Conservation (phyloP, 768 basidiomycete genomes). For the Roridomyces roridus region DNA sequence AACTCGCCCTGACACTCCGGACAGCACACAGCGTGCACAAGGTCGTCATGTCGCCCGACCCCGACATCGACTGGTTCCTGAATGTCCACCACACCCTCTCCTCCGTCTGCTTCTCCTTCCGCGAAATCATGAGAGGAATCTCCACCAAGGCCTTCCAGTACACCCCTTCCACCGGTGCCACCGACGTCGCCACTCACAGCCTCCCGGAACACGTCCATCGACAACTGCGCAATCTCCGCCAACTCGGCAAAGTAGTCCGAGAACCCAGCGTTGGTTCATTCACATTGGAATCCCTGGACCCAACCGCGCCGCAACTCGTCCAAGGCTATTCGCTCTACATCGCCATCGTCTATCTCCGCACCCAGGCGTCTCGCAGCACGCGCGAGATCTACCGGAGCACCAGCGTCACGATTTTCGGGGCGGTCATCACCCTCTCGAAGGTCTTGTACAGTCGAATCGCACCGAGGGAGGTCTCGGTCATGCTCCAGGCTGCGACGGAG, state of each 20-base stretch:
- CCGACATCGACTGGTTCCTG: slow-evolving; percentile 41
- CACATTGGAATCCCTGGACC: slow-evolving; percentile 9
- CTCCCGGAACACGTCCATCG: slow-evolving; percentile 12
- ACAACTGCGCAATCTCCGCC: neutral
- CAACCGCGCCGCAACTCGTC: slow-evolving; percentile 10
- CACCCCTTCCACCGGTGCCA: slow-evolving; percentile 1
- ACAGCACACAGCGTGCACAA: slow-evolving; percentile 38
- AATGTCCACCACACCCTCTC: slow-evolving; percentile 37
- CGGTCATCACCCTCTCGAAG: slow-evolving; percentile 15
- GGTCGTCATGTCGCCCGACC: slow-evolving; percentile 35
- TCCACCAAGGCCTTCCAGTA: slow-evolving; percentile 41
- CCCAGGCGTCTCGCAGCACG: slow-evolving; percentile 11
- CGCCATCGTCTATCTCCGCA: slow-evolving; percentile 19
- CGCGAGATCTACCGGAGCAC: slow-evolving; percentile 18
- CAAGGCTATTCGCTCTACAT: slow-evolving; percentile 19
- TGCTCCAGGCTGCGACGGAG: slow-evolving; percentile 13
- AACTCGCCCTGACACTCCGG: too few species aligned
- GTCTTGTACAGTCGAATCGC: slow-evolving; percentile 16
- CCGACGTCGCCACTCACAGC: slow-evolving; percentile 13
- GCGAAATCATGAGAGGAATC: slow-evolving; percentile 40
- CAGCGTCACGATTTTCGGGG: slow-evolving; percentile 14
- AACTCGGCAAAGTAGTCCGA: slow-evolving; percentile 5
- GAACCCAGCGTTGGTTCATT: neutral
- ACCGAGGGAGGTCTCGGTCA: slow-evolving; percentile 8
- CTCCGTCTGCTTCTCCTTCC: slow-evolving; percentile 39